Base-by-base conservation (phyloP, 108 stramenopile species). In the Nannochloropsis salina region DNA sequence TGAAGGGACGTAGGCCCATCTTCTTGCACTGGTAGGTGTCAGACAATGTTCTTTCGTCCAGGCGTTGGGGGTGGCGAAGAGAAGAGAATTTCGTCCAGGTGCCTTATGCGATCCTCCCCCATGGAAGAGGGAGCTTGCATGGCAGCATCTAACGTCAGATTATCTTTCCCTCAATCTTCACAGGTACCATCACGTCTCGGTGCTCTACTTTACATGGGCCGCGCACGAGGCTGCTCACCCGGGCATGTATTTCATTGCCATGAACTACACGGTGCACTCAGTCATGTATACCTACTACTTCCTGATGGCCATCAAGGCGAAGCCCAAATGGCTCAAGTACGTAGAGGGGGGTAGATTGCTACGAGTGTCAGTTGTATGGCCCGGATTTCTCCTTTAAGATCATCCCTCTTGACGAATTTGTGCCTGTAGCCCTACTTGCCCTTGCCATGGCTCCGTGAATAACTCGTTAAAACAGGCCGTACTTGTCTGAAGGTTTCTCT, bases 261-360 rank as follows among this genome's bases (percentile, higher is more conserved):
- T 91, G 90, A 91, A 91, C 86, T 91, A 89, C 88, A 79, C 45
- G 61, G 90, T 91, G 81, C 90, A 91, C 80, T 82, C 86, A 6
- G n/a, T 91, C 83, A 91, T 91, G 90, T 91, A 91, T 86, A 74
- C 40, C 81, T 81, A 81, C 81, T 81, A 81, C 18, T 81, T 81
- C 8, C 81, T 81, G 22, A 41, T 41, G 81, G 81, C 81, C 40
- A 41, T 41, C 40, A 81, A 81, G 81, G 40, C 22, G 3, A 41
- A 41, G 81, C 81, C 81, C 81, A 81, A 81, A 40, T 81, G 81
- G 81, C 41, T 81, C 61, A 74, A 74, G 61, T 74, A 74, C 10
- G 47, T 51, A 74, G 2, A 31, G 31, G 31, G 31, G 1, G 31
- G 31, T 31, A 31, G 31, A 31, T 31, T 31, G 31, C 31, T 31